phyloP scores from a whole-genome alignment of 371 early-diverging fungal genomes.

The Rhizopus stolonifer region DNA sequence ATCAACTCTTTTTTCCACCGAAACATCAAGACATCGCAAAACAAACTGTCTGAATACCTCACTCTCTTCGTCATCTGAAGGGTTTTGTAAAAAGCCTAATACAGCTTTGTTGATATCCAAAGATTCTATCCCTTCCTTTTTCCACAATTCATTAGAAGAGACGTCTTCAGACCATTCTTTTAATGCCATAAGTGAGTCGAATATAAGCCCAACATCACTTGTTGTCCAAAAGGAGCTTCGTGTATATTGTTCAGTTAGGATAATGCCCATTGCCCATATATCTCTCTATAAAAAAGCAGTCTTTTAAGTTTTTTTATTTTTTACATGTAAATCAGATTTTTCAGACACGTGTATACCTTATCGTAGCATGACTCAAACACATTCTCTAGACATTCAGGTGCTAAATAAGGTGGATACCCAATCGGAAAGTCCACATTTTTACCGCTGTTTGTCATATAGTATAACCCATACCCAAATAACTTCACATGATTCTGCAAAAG shows the following conservation, averaged over 20 bases:
- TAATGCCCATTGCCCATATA: constrained; percentile 62
- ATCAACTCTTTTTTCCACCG: constrained; percentile 13
- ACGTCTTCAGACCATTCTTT: constrained; percentile 32
- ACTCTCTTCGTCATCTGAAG: constrained; percentile 9
- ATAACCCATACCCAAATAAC: constrained; percentile 62
- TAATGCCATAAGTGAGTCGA: constrained; percentile 37
- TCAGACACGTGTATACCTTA: constrained; percentile 29
- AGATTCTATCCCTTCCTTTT: constrained; percentile 27
- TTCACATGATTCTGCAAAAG: constrained; percentile 45
- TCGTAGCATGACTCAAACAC: constrained; percentile 10
- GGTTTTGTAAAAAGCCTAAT: constrained; percentile 33
- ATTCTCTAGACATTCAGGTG: constrained; percentile 35
- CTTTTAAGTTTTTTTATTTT: background rate
- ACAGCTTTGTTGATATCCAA: constrained; percentile 40
- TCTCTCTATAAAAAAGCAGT: constrained; percentile 39
- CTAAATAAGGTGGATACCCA: constrained; percentile 46
- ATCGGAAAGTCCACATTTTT: constrained; percentile 65
- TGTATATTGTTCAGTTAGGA: constrained; percentile 57
- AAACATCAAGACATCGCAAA: constrained; percentile 25
- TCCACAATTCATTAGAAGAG: constrained; percentile 26
- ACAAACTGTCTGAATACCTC: constrained; percentile 28
- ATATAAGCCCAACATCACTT: constrained; percentile 42
- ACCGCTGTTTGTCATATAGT: constrained; percentile 61
- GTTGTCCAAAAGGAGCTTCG: constrained; percentile 61
- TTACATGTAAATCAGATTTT: background rate